These are phyloP conservation scores for Dothidotthia symphoricarpi DNA, from an alignment of 2,329 filamentous ascomycete genomes.

Conservation along the genomic window DNA sequence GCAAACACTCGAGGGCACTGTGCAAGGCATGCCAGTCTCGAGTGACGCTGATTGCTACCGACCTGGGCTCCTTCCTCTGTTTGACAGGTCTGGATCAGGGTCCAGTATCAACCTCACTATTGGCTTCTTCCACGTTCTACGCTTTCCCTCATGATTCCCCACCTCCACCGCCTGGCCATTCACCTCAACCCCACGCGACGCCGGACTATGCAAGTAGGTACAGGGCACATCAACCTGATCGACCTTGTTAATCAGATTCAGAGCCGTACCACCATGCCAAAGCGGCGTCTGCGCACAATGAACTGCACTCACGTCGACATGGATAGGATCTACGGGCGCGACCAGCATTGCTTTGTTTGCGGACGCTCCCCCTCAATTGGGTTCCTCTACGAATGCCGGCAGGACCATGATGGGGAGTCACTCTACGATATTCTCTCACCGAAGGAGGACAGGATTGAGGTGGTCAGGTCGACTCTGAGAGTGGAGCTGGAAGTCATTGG, in stretches of 20 bases:
- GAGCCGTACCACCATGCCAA: conserved; percentile 19
- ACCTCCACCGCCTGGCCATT: too few species aligned
- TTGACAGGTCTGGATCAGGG: too few species aligned
- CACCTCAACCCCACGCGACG: too few species aligned
- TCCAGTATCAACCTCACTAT: too few species aligned
- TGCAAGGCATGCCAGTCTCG: too few species aligned
- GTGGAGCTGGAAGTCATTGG: conserved; percentile 29
- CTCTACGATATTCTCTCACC: conserved; percentile 6
- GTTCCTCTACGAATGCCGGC: conserved; percentile 72
- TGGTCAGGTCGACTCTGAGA: conserved; percentile 20
- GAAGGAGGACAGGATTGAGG: conserved; percentile 1
- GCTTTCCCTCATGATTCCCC: too few species aligned
- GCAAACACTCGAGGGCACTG: too few species aligned
- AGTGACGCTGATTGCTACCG: too few species aligned
- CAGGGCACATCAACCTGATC: conserved; percentile 2
- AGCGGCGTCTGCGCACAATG: conserved; percentile 22
- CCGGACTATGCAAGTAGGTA: conserved; percentile 17
- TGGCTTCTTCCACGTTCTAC: too few species aligned
- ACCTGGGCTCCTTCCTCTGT: too few species aligned
- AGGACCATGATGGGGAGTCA: conserved; percentile 50
- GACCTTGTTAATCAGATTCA: conserved; percentile 17
- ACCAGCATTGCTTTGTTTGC: conserved; percentile 59
- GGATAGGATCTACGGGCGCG: conserved; percentile 59
- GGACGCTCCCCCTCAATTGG: conserved; percentile 57
- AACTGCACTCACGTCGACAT: conserved; percentile 68